phyloP scores from a whole-genome alignment of 2,329 filamentous ascomycete species.

The Curvularia sp. region DNA sequence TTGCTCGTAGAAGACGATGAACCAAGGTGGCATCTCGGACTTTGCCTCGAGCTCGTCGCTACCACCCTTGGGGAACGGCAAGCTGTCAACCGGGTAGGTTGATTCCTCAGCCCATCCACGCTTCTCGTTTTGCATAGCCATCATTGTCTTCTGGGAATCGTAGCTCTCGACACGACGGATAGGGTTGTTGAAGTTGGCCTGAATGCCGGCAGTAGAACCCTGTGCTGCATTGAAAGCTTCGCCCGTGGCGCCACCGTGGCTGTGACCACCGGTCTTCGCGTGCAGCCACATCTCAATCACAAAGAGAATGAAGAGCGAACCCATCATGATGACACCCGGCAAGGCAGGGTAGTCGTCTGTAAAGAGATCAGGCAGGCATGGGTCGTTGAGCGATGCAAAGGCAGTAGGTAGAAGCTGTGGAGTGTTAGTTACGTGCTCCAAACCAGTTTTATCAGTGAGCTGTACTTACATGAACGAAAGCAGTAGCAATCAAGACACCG shows the following conservation, averaged over 20 bases:
- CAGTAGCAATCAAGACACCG: slow-evolving; percentile 84
- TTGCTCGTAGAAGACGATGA: slow-evolving; percentile 69
- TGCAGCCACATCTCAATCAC: slow-evolving; percentile 69
- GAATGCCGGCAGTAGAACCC: slow-evolving; percentile 30
- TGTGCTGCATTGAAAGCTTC: slow-evolving; percentile 39
- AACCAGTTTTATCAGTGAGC: neutral
- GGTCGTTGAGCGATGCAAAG: slow-evolving; percentile 58
- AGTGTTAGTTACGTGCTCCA: neutral
- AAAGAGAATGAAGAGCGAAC: slow-evolving; percentile 67
- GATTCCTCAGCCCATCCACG: slow-evolving; percentile 43
- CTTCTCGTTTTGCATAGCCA: slow-evolving; percentile 44
- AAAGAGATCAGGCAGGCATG: slow-evolving; percentile 66
- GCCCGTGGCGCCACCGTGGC: slow-evolving; percentile 65
- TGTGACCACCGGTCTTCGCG: slow-evolving; percentile 65
- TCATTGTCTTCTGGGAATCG: slow-evolving; percentile 47
- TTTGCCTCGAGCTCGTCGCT: slow-evolving; percentile 40
- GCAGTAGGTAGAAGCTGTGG: slow-evolving; percentile 64
- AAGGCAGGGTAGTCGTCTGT: slow-evolving; percentile 67
- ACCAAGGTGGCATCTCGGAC: slow-evolving; percentile 66
- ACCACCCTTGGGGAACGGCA: slow-evolving; percentile 40
- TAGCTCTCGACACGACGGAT: slow-evolving; percentile 44
- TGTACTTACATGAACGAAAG: slow-evolving; percentile 71
- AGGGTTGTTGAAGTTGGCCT: slow-evolving; percentile 43
- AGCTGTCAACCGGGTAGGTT: slow-evolving; percentile 39
- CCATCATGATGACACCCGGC: slow-evolving; percentile 72